Conservation (phyloP, 345 rosid species). For the Trapa bicornis region DNA sequence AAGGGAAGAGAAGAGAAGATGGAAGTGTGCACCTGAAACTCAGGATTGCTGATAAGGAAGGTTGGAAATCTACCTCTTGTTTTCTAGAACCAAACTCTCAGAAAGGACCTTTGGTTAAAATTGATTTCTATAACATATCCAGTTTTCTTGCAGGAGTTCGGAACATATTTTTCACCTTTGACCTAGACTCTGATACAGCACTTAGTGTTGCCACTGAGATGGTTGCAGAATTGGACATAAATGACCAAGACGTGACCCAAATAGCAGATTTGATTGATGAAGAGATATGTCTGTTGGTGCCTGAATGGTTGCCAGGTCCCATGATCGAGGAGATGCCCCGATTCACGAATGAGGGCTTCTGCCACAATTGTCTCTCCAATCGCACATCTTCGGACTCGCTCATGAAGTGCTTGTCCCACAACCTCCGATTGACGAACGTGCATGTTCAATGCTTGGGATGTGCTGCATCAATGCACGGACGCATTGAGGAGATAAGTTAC, state of each 20-base stretch:
- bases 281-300: conserved; percentile 69
- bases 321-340: conserved; percentile 51
- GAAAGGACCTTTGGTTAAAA: neutral
- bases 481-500: conserved; percentile 67
- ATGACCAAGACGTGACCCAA: conserved; percentile 61
- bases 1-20: conserved; percentile 59
- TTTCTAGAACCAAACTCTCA: neutral
- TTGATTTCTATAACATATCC: neutral
- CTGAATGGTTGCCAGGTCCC: conserved; percentile 62
- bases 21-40: conserved; percentile 56
- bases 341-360: conserved; percentile 40
- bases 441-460: conserved; percentile 46
- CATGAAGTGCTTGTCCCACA: conserved; percentile 31
- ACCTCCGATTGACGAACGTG: conserved; percentile 18
- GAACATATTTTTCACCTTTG: conserved; percentile 83
- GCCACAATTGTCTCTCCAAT: conserved; percentile 52
- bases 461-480: conserved; percentile 58
- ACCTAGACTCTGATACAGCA: conserved; percentile 62
- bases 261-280: conserved; percentile 87
- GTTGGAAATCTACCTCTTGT: conserved; percentile 22
- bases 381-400: conserved; percentile 62
- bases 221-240: conserved; percentile 86
- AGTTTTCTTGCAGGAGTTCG: conserved; percentile 39
- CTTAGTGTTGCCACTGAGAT: conserved; percentile 82
- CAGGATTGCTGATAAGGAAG: conserved; percentile 76